A percentile compares a stretch with the other conserved stretches of the same genome.
These are phyloP conservation scores for Croton laevigatus DNA, from an alignment of 441 rosid genomes.

Conservation along the genomic window DNA sequence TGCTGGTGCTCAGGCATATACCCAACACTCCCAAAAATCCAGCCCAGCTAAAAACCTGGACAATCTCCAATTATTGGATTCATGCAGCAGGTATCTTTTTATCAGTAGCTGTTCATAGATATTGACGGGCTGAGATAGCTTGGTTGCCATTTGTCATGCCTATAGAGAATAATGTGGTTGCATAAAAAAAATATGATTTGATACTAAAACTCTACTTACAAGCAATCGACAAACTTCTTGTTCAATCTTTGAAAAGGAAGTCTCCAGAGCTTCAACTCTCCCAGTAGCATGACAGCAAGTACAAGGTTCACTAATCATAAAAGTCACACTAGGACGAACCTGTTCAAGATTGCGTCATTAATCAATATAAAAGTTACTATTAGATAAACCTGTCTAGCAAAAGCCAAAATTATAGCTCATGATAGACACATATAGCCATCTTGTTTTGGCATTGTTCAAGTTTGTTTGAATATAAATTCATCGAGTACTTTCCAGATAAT, in stretches of 20 bases:
- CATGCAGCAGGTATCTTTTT: background rate
- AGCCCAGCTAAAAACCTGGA: conserved; percentile 3
- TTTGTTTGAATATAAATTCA: background rate
- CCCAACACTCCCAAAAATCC: background rate
- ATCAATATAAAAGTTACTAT: conserved; percentile 17
- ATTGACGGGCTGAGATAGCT: background rate
- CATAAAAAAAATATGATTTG: background rate
- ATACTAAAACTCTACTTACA: conserved; percentile 44
- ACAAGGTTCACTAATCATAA: conserved; percentile 96
- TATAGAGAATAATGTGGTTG: background rate
- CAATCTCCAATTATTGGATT: conserved; percentile 2
- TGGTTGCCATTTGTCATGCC: background rate
- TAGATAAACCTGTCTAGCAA: conserved; percentile 11
- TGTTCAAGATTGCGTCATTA: conserved; percentile 31
- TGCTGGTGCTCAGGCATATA: background rate
- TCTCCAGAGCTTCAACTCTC: conserved; percentile 95
- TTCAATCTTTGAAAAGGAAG: conserved; percentile 91
- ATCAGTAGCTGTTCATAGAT: background rate
- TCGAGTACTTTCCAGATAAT: background rate
- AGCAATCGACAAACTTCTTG: conserved; percentile 87
- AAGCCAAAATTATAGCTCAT: conserved; percentile 4
- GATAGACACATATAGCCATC: background rate
- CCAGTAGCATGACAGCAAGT: conserved; percentile 92
- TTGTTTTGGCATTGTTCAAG: background rate
- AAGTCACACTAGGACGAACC: conserved; percentile 98